Conservation (phyloP, 164 flowering plant species). For the Akebia trifoliata region DNA sequence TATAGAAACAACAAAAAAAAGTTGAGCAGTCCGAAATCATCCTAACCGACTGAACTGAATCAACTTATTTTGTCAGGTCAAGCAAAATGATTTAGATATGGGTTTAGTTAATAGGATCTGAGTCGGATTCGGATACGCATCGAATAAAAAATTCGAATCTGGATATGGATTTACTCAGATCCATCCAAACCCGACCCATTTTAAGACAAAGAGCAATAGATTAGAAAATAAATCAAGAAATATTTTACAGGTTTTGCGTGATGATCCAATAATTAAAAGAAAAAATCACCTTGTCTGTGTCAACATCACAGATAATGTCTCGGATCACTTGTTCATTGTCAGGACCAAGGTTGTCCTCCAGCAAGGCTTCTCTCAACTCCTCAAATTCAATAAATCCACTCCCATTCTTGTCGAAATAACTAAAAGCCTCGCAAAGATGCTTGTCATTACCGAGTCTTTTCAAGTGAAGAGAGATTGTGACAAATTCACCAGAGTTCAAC, state of each 20-base stretch:
- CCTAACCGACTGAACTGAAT: no score
- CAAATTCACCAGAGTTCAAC: constrained; percentile 65
- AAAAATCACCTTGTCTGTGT: constrained; percentile 58
- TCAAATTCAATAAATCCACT: constrained; percentile 74
- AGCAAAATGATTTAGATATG: no score
- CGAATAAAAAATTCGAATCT: no score
- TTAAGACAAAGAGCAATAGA: no score
- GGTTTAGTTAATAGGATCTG: no score
- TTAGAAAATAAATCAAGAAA: background rate
- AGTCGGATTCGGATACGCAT: no score
- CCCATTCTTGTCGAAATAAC: constrained; percentile 59
- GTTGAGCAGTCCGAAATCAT: no score
- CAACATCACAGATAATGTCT: constrained; percentile 65
- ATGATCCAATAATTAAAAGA: background rate
- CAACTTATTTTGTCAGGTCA: no score
- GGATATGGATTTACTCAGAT: no score
- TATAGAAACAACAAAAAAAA: no score
- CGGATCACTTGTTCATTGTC: constrained; percentile 42
- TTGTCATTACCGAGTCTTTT: constrained; percentile 52
- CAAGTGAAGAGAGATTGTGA: constrained; percentile 62
- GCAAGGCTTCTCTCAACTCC: constrained; percentile 54
- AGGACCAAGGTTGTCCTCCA: constrained; percentile 40
- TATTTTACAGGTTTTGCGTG: background rate
- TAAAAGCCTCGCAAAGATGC: constrained; percentile 51
- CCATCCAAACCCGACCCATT: no score